phyloP scores from a whole-genome alignment of 768 basidiomycete species.

The Boletus vinaceobasis region DNA sequence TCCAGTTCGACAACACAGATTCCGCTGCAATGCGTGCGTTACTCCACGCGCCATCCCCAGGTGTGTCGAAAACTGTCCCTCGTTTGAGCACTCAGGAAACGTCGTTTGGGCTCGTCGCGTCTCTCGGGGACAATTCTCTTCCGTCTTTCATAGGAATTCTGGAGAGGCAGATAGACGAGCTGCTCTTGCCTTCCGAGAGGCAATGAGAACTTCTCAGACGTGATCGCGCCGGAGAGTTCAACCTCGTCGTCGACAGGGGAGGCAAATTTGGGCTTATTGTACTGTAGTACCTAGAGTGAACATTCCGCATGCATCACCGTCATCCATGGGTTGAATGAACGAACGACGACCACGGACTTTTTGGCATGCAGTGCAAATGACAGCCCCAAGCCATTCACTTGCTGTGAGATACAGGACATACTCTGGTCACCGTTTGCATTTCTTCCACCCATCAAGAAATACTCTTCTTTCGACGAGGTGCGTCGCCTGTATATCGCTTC shows the following conservation, averaged over 20 bases:
- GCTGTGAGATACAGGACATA: too few species aligned
- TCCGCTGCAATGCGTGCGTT: conserved; percentile 27
- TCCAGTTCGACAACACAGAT: conserved; percentile 55
- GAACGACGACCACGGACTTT: too few species aligned
- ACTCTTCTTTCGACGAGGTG: conserved; percentile 71
- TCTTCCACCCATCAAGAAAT: conserved; percentile 78
- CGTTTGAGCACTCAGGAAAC: conserved; percentile 29
- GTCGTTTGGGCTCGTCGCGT: conserved; percentile 43
- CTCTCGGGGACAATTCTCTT: conserved; percentile 43
- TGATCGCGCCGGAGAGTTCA: conserved; percentile 59
- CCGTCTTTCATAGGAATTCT: conserved; percentile 48
- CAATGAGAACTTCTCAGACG: conserved; percentile 54
- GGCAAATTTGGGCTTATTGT: conserved; percentile 63
- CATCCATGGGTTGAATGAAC: too few species aligned
- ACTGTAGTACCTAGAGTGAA: too few species aligned
- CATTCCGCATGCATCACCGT: too few species aligned
- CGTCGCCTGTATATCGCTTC: conserved; percentile 1
- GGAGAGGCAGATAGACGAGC: conserved; percentile 33
- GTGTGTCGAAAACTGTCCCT: conserved; percentile 1
- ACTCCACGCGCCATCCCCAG: conserved; percentile 9
- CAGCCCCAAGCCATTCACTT: too few species aligned
- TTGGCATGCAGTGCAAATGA: too few species aligned
- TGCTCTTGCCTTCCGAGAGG: conserved; percentile 22
- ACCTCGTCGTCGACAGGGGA: conserved; percentile 64
- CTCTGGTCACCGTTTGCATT: too few species aligned